Evolutionary conservation across 2,329 filamentous ascomycete genomes (phyloP).

Genomic region (Gnomoniopsis sp.): DNA sequence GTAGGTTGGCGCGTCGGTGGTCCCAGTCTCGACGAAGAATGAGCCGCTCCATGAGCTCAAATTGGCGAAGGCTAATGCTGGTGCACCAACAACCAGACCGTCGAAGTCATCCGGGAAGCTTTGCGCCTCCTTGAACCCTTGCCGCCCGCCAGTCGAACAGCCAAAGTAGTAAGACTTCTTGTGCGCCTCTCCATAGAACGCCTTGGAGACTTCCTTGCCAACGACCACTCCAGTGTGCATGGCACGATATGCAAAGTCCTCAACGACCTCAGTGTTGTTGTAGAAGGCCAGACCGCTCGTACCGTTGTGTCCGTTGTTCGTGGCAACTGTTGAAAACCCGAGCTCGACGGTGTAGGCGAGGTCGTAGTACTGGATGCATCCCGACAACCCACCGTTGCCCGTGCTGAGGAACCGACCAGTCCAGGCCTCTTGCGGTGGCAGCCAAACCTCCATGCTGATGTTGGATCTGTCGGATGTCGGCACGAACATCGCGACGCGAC

Average conservation of each 20-base stretch:
- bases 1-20: conserved; percentile 34
- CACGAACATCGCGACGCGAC: conserved; percentile 27
- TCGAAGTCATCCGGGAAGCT: conserved; percentile 54
- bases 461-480: conserved; percentile 34
- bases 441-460: conserved; percentile 44
- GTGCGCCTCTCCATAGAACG: conserved; percentile 42
- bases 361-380: conserved; percentile 43
- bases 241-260: conserved; percentile 35
- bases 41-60: conserved; percentile 40
- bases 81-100: conserved; percentile 47
- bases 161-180: conserved; percentile 53
- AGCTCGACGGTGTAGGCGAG: conserved; percentile 37
- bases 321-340: conserved; percentile 43
- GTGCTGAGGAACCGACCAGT: conserved; percentile 43
- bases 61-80: conserved; percentile 49
- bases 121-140: conserved; percentile 53
- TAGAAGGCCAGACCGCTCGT: conserved; percentile 30
- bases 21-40: conserved; percentile 44
- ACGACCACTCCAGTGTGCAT: conserved; percentile 46
- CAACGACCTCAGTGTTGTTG: conserved; percentile 33
- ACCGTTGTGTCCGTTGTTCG: conserved; percentile 49
- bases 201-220: conserved; percentile 43
- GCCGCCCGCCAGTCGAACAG: conserved; percentile 56
- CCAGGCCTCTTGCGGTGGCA: conserved; percentile 37
- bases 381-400: conserved; percentile 45